Evolutionary conservation across 345 rosid species (phyloP), one percentile per base, ranked within the genome.

Genomic region (Linum tenue): DNA sequence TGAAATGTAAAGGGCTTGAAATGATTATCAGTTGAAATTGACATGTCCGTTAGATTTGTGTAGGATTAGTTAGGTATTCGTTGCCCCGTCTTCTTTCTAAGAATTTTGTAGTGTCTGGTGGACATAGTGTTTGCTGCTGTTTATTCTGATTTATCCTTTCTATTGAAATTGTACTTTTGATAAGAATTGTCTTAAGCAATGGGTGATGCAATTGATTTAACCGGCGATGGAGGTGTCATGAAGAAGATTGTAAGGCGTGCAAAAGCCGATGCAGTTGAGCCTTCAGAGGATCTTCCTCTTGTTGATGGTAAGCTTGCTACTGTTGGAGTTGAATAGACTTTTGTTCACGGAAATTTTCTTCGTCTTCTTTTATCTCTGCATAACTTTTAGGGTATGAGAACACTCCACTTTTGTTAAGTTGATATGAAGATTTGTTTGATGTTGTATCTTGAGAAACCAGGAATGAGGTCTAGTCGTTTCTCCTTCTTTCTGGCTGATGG

Each of bases 191-290:
- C 53, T 56, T 56, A 67, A 79, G 64, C 55, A 38, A 90, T 84
- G 94, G 84, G 79, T 2, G 98, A 87, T 66, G 73, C 66, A 7
- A 59, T 84, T 43, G 90, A 89, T 77, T 81, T 92, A 73, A 78
- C 72, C 59, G 94, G 88, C 16, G 91, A 92, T 77, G 97, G 88
- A 70, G 95, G 97, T 44, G 90, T 92, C 43, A 16, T 83, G 70
- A 89, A 87, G 82, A 76, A 78, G 65, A 80, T 86, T 51, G 56
- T 87, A 17, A 80, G 84, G 68, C 78, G 77, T 17, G 87, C 94
- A 39, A 89, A 83, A 74, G 79, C 84, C 7, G 91, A 77, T 72
- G 91, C 92, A 2, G 50, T 75, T 55, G 67, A 78, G 60, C 91
- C 97, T 17, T 78, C 92, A 0, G 85, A 82, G 71, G 92, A 88